phyloP scores from a whole-genome alignment of 257 asterid species.

The Datura wrightii region DNA sequence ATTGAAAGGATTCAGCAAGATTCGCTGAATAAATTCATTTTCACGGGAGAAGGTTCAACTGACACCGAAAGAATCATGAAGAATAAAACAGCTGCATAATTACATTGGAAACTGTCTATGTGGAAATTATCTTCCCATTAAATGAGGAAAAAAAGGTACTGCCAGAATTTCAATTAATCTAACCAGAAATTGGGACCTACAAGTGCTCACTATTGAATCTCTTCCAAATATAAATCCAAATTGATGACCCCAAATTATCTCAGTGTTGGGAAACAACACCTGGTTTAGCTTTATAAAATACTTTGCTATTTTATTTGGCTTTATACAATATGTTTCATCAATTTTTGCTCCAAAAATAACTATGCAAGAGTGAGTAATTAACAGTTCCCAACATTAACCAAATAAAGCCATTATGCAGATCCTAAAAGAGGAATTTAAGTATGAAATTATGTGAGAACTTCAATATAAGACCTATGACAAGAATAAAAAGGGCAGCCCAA shows the following conservation, averaged over 20 bases:
- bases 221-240: conserved; percentile 2
- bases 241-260: not conserved
- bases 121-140: not conserved
- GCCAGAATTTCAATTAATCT: not conserved
- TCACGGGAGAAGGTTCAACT: not conserved
- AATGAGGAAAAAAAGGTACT: conserved; percentile 9
- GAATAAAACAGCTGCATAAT: conserved; percentile 9
- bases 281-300: not conserved
- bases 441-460: not conserved
- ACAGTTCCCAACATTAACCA: conserved; percentile 12
- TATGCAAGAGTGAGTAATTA: not conserved
- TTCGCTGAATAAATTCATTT: not conserved
- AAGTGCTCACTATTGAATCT: not conserved
- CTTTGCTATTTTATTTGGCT: not conserved
- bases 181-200: not conserved
- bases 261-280: not conserved
- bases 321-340: not conserved
- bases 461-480: not conserved
- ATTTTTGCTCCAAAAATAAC: not conserved
- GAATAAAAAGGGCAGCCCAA: no score
- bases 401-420: not conserved
- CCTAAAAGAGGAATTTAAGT: not conserved
- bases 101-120: not conserved
- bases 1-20: not conserved
- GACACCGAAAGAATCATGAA: not conserved